phyloP scores from a whole-genome alignment of 2,329 filamentous ascomycete genomes.

The Diaporthe sp. region DNA sequence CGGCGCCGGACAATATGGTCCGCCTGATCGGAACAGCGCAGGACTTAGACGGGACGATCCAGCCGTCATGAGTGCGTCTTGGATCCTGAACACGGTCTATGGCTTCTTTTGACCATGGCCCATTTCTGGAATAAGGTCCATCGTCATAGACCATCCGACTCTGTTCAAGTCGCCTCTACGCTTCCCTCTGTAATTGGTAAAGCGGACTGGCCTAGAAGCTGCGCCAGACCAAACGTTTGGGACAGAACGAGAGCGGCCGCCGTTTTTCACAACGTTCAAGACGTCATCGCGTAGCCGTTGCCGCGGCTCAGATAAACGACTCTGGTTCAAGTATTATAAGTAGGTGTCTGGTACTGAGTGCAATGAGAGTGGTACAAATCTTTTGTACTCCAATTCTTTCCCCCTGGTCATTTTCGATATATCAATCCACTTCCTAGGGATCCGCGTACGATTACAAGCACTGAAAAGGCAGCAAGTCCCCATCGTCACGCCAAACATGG shows the following conservation, averaged over 20 bases:
- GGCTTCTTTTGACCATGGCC: background rate
- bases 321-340: background rate
- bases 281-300: background rate
- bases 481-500: conserved; percentile 45
- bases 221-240: background rate
- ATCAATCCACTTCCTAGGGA: background rate
- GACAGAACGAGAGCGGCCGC: background rate
- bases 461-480: background rate
- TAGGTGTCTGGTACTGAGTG: background rate
- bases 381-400: background rate
- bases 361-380: background rate
- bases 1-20: conserved; percentile 1
- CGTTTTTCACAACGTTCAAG: background rate
- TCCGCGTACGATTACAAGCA: background rate
- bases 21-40: background rate
- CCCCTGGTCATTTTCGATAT: background rate
- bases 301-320: background rate
- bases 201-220: background rate
- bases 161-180: background rate
- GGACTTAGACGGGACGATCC: background rate
- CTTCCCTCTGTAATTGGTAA: background rate
- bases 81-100: background rate
- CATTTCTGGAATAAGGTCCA: background rate
- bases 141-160: conserved; percentile 5
- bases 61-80: background rate